Evolutionary conservation across 1,284 basidiomycete genomes (phyloP).

Genomic region (Ganoderma boninense): DNA sequence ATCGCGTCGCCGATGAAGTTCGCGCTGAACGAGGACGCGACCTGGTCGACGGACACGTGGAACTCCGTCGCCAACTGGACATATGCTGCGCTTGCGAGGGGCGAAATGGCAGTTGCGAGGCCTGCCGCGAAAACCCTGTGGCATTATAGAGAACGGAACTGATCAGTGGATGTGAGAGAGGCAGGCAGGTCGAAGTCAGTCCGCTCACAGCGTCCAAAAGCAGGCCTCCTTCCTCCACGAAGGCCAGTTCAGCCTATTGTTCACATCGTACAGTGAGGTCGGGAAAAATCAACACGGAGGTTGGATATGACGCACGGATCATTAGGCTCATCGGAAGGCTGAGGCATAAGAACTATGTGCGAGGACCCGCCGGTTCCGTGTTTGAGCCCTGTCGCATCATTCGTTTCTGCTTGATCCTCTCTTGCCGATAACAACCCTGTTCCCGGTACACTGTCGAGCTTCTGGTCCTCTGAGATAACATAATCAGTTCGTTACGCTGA

Average conservation of each 20-base stretch:
- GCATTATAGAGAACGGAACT: too few species aligned
- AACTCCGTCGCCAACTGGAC: conserved; percentile 49
- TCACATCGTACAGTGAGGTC: too few species aligned
- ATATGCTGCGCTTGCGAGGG: conserved; percentile 52
- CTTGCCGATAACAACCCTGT: conserved; percentile 26
- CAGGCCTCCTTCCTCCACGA: conserved; percentile 56
- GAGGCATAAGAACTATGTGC: conserved; percentile 53
- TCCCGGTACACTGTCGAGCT: conserved; percentile 49
- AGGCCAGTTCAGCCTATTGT: too few species aligned
- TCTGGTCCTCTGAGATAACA: conserved; percentile 45
- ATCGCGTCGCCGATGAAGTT: conserved; percentile 51
- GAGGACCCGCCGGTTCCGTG: conserved; percentile 48
- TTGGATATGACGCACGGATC: conserved; percentile 51
- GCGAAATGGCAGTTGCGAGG: conserved; percentile 52
- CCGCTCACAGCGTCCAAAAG: conserved; percentile 50
- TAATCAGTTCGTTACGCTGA: too few species aligned
- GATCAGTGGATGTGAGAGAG: neutral
- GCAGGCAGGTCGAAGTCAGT: too few species aligned
- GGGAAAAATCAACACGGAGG: too few species aligned
- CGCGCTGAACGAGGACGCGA: conserved; percentile 50
- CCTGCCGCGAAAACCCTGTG: conserved; percentile 49
- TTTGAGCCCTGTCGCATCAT: conserved; percentile 46
- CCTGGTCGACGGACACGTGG: conserved; percentile 48
- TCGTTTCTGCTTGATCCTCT: too few species aligned
- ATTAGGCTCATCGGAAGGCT: conserved; percentile 53